A percentile compares a stretch with the other conserved stretches of the same genome.
Conservation (phyloP, 495 filamentous ascomycete species). For the Penicillium riverlandense region DNA sequence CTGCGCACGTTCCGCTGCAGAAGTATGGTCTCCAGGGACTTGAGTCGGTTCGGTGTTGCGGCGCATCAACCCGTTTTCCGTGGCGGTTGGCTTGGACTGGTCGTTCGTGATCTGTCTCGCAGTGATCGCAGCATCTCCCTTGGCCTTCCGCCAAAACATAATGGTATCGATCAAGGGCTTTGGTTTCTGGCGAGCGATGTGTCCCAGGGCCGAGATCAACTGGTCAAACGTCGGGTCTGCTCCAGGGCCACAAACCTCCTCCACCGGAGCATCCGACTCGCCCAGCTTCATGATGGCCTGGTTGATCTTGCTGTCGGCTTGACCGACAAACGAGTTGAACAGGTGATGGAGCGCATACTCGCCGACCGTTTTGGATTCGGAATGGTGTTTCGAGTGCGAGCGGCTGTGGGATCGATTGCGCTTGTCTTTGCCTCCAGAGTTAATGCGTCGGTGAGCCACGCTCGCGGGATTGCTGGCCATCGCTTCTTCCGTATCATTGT, state of each 20-base stretch:
- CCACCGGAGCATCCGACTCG: slow-evolving; percentile 72
- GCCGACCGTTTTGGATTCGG: slow-evolving; percentile 80
- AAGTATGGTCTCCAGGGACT: slow-evolving; percentile 15
- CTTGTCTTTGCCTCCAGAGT: slow-evolving; percentile 53
- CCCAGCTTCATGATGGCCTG: slow-evolving; percentile 68
- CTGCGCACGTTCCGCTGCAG: slow-evolving; percentile 17
- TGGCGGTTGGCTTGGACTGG: slow-evolving; percentile 31
- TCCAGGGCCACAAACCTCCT: slow-evolving; percentile 82
- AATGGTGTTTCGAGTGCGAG: slow-evolving; percentile 72
- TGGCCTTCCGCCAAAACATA: slow-evolving; percentile 94
- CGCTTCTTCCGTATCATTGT: slow-evolving; percentile 23
- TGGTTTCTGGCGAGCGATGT: slow-evolving; percentile 88
- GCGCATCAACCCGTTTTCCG: slow-evolving; percentile 37
- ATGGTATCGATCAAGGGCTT: slow-evolving; percentile 94
- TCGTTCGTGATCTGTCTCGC: slow-evolving; percentile 53
- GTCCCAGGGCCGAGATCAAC: slow-evolving; percentile 83
- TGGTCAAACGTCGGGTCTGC: slow-evolving; percentile 91
- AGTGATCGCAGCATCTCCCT: slow-evolving; percentile 73
- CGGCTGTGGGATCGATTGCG: slow-evolving; percentile 71
- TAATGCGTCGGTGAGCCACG: slow-evolving; percentile 29
- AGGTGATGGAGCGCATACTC: slow-evolving; percentile 96
- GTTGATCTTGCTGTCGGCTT: slow-evolving; percentile 90
- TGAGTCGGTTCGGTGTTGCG: slow-evolving; percentile 51
- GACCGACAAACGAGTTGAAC: slow-evolving; percentile 78
- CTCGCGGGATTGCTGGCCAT: slow-evolving; percentile 17